Evolutionary conservation across 805 yeast species (phyloP).

Genomic region (Metschnikowia picachoensis): DNA sequence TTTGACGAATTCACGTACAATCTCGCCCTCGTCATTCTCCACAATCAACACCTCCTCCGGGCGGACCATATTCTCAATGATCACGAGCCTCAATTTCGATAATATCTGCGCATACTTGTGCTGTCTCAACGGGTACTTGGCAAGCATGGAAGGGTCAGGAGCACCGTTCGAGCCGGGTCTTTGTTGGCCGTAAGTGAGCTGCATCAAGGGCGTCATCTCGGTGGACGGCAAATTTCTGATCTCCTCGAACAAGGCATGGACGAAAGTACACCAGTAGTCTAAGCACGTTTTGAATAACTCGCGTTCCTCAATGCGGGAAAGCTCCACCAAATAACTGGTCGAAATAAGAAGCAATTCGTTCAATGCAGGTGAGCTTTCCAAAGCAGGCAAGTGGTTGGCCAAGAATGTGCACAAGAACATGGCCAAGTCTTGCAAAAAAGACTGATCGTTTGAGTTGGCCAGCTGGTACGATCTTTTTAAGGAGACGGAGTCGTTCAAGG

Average conservation of each 20-base stretch:
- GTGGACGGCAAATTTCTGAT: constrained; percentile 73
- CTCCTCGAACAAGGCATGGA: constrained; percentile 77
- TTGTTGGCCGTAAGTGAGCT: constrained; percentile 46
- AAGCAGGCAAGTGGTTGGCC: constrained; percentile 61
- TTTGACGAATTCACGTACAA: constrained; percentile 93
- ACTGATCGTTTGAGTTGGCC: constrained; percentile 83
- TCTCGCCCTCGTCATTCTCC: constrained; percentile 98
- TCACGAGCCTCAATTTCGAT: constrained; percentile 82
- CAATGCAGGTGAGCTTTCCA: constrained; percentile 51
- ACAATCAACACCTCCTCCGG: constrained; percentile 97
- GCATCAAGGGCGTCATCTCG: constrained; percentile 74
- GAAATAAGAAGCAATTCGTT: constrained; percentile 64
- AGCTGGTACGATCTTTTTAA: constrained; percentile 65
- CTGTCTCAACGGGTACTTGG: constrained; percentile 79
- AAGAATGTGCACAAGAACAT: constrained; percentile 86
- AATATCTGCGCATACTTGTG: constrained; percentile 77
- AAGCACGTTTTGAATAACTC: constrained; percentile 93
- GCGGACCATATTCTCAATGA: constrained; percentile 95
- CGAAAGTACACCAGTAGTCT: constrained; percentile 91
- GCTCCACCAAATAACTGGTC: constrained; percentile 75
- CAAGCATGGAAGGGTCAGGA: constrained; percentile 73
- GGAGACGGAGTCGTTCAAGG: constrained; percentile 55
- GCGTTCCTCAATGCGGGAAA: constrained; percentile 90
- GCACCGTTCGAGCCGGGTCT: constrained; percentile 68
- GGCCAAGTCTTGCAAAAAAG: constrained; percentile 91